Base-by-base conservation (phyloP, 202 grass and related monocot genomes). In the Eragrostis tef region DNA sequence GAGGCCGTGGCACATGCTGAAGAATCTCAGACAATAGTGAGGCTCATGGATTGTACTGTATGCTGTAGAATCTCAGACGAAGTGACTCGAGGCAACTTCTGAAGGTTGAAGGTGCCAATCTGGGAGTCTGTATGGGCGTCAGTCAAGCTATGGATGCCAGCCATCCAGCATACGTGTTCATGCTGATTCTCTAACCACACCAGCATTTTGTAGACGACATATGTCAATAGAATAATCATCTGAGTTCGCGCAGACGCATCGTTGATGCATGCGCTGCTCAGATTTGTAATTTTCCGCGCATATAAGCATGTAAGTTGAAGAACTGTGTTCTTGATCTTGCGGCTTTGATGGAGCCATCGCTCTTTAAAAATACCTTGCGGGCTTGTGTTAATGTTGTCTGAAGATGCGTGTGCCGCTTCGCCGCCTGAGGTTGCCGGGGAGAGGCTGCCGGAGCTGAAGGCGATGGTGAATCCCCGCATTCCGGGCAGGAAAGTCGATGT, bases 61-160 rank as follows among this genome's bases (percentile, higher is more conserved):
- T 56, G 14, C 25, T 60, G 57, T 22, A 26, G 26, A 9, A 13
- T 13, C 57, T n/a, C n/a, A n/a, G 57, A 26, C 26, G 1, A n/a
- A 60, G 57, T 60, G 11, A 12, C 10, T 5, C 26, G 31, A 34
- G 22, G 0, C 63, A 44, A 27, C 52, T 81, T 17, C 45, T 71
- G 34, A 77, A 77, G 53, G 29, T 63, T 69, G 66, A 87, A 75
- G 34, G 6, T 36, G 20, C 51, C 19, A 12, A 27, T 64, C 17
- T n/a, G 44, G 52, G 17, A 70, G 10, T 60, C 24, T 60, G 52
- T 71, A 22, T 46, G 52, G 53, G 36, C 1, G 1, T 6, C 24
- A 14, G 56, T 59, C 24, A 27, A 61, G 11, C 58, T 27, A 2
- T 25, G 56, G 10, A 12, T 60, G 56, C 21, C 56, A 60, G 21